phyloP scores from a whole-genome alignment of 345 rosid genomes.

The Salix caprea region DNA sequence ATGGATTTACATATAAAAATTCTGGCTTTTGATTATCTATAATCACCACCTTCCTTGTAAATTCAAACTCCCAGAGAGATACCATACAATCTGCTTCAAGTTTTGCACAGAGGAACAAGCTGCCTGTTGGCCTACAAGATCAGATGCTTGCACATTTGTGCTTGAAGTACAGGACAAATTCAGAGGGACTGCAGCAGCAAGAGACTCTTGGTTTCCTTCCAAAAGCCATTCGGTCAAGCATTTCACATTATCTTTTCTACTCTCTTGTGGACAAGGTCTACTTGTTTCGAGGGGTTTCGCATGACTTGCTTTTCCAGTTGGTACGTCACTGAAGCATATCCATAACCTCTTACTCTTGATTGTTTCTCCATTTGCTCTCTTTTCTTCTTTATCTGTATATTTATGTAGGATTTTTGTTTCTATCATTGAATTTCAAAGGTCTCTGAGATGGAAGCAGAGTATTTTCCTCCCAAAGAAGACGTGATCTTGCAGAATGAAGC shows the following conservation, averaged over 20 bases:
- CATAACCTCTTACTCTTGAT: background rate
- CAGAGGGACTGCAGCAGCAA: conserved; percentile 34
- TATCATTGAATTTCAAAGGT: conserved; percentile 17
- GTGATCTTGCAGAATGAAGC: conserved; percentile 35
- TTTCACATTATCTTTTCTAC: conserved; percentile 32
- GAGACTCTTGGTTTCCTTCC: conserved; percentile 35
- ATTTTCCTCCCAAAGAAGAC: conserved; percentile 31
- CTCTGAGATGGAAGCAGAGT: conserved; percentile 36
- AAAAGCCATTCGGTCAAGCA: conserved; percentile 34
- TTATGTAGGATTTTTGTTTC: background rate
- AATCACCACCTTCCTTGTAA: background rate
- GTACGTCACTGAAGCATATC: conserved; percentile 5
- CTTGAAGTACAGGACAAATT: conserved; percentile 33
- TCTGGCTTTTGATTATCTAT: background rate
- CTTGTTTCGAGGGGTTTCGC: conserved; percentile 25
- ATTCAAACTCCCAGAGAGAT: conserved; percentile 22
- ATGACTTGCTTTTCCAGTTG: conserved; percentile 29
- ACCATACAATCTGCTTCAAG: conserved; percentile 34
- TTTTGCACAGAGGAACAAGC: conserved; percentile 29
- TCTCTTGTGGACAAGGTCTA: conserved; percentile 26
- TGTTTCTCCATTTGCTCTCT: background rate
- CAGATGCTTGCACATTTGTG: conserved; percentile 32
- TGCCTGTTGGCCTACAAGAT: conserved; percentile 29
- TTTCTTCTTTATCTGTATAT: background rate
- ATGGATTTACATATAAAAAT: background rate